Base-by-base conservation (phyloP, 169 alveolate genomes). In the Eimeria brunetti region DNA sequence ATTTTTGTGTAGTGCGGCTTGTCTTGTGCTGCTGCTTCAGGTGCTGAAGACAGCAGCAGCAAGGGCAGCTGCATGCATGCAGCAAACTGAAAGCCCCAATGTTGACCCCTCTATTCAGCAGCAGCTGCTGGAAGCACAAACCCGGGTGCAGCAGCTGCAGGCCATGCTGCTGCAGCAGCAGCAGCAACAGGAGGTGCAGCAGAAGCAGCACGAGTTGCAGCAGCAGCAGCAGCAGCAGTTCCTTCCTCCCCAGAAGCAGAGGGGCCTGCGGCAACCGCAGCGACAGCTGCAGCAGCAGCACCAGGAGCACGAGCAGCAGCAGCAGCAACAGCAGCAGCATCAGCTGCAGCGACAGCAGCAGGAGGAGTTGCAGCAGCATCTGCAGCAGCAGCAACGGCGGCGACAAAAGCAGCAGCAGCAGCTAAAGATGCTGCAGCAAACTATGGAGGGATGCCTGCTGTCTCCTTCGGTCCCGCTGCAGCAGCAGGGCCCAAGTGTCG, bases 81-180 rank as follows among this genome's bases (percentile, higher is more conserved):
- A 44, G 41, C 58, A 75, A 20, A 20, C 3, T 33, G 22, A 18
- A 16, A 27, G 36, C 38, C 62, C 33, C 60, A 22, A 24, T 38
- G 20, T 6, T 41, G 41, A 20, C 38, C 38, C 62, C 16, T 9
- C 44, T 38, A 22, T 75, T 20, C 85, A 75, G 20, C 62, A 41
- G 85, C 85, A 75, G 85, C 85, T 75, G 41, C 62, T 75, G 41
- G 85, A 75, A 38, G 85, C 85, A 3, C 62, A 75, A 38, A 75
- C 62, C 62, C 85, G 85, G 36, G 85, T 75, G 62, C 38, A 44
- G 20, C 30, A 41, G 62, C 85, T 75, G 44, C 85, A 75, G 36
- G 24, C 58, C 36, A 36, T 75, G 60, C 85, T 75, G 60, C 85
- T 41, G 85, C 85, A 44, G 84, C 84, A 73, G 33, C 58, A 36